phyloP scores from a whole-genome alignment of 192 early-diverging fungal genomes.

The Rhizoclosmatium globosum region DNA sequence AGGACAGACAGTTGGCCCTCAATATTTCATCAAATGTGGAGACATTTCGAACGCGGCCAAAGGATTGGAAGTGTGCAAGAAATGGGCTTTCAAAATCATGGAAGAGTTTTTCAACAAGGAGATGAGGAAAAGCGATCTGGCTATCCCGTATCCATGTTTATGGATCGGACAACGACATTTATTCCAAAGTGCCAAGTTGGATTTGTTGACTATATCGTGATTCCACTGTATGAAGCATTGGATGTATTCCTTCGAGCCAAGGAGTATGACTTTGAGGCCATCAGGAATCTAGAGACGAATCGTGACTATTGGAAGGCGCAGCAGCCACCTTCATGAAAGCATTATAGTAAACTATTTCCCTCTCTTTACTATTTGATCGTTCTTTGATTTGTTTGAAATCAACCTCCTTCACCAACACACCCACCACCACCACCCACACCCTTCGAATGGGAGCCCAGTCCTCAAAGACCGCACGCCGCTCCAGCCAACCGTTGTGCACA shows the following conservation, averaged over 20 bases:
- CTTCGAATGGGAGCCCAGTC: constrained; percentile 3
- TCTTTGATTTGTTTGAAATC: no score
- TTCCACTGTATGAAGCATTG: constrained; percentile 65
- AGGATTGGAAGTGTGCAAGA: constrained; percentile 45
- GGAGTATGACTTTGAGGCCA: constrained; percentile 26
- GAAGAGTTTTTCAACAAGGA: constrained; percentile 68
- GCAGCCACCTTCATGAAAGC: not conserved
- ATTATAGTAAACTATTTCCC: no score
- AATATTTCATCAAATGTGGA: constrained; percentile 68
- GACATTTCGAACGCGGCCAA: constrained; percentile 67
- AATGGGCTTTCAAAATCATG: constrained; percentile 67
- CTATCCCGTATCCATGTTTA: constrained; percentile 48
- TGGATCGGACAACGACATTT: constrained; percentile 55
- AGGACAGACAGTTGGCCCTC: constrained; percentile 55
- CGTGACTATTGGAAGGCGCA: constrained; percentile 42
- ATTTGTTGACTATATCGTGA: constrained; percentile 69
- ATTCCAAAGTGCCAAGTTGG: constrained; percentile 67
- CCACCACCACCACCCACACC: no score
- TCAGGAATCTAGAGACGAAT: constrained; percentile 35
- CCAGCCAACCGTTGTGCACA: not conserved
- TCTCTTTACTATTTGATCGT: no score
- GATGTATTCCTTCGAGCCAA: constrained; percentile 53
- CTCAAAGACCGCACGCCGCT: constrained; percentile 5
- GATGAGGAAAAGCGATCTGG: constrained; percentile 56
- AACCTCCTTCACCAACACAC: no score